Conservation (phyloP, 2,329 filamentous ascomycete genomes). For the Diaporthe sp. region DNA sequence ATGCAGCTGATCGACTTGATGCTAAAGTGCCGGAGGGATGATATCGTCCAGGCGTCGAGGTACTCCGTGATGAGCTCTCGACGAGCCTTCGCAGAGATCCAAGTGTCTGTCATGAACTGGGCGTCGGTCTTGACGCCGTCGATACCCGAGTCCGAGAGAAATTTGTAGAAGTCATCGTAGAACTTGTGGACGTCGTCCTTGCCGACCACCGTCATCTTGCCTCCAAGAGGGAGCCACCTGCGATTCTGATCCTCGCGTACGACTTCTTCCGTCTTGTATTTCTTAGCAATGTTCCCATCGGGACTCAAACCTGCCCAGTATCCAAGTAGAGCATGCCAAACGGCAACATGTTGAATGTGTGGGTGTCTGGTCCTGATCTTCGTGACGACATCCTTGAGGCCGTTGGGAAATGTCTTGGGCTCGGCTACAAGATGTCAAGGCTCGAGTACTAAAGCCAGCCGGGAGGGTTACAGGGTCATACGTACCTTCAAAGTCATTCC, state of each 20-base stretch:
- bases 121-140: conserved; percentile 94
- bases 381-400: conserved; percentile 76
- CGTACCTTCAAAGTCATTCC: conserved; percentile 79
- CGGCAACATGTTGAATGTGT: conserved; percentile 83
- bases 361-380: conserved; percentile 77
- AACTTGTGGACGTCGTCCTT: conserved; percentile 79
- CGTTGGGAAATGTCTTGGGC: conserved; percentile 79
- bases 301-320: conserved; percentile 94
- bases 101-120: conserved; percentile 87
- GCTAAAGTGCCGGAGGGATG: conserved; percentile 81
- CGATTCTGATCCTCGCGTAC: conserved; percentile 59
- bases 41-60: conserved; percentile 86
- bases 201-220: conserved; percentile 78
- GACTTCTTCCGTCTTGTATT: conserved; percentile 79
- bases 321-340: conserved; percentile 90
- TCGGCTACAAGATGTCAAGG: conserved; percentile 64
- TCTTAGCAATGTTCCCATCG: conserved; percentile 76
- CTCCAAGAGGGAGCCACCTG: conserved; percentile 62
- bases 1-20: conserved; percentile 90
- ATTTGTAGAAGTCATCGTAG: conserved; percentile 92
- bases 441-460: not conserved
- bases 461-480: not conserved
- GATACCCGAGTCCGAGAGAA: conserved; percentile 78
- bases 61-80: conserved; percentile 78
- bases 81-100: conserved; percentile 75